Percentiles rank a stretch among this genome's conserved stretches.
These are phyloP conservation scores for Calcarisporium arbuscula DNA, from an alignment of 2,329 filamentous ascomycete genomes.

Conservation along the genomic window DNA sequence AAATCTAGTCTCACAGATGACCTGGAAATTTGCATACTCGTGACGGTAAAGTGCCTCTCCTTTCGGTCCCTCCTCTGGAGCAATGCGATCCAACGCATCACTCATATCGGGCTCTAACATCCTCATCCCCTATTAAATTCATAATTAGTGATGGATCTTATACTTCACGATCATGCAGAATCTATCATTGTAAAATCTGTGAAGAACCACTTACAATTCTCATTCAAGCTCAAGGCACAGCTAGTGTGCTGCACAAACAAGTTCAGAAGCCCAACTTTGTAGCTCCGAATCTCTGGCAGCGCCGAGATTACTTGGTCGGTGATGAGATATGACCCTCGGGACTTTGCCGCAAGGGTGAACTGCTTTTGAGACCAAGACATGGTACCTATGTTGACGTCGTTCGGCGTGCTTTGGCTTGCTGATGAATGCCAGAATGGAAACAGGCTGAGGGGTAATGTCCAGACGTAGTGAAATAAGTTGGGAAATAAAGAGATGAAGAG, in stretches of 20 bases:
- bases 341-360: constrained; percentile 68
- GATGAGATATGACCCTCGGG: constrained; percentile 83
- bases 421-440: constrained; percentile 25
- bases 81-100: constrained; percentile 86
- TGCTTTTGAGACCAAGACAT: constrained; percentile 84
- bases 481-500: constrained; percentile 49
- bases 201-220: constrained; percentile 65
- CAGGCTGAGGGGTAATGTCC: constrained; percentile 40
- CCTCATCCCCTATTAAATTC: constrained; percentile 49
- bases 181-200: too few species aligned
- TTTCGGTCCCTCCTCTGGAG: constrained; percentile 67
- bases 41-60: constrained; percentile 76
- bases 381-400: constrained; percentile 16
- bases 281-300: constrained; percentile 73
- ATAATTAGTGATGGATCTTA: too few species aligned
- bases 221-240: constrained; percentile 85
- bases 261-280: constrained; percentile 81
- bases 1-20: not conserved
- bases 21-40: constrained; percentile 23
- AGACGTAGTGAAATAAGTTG: constrained; percentile 43
- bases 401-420: constrained; percentile 23
- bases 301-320: constrained; percentile 66
- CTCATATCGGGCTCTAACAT: constrained; percentile 93
- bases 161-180: too few species aligned
- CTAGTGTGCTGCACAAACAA: constrained; percentile 95